Evolutionary conservation across 106 monocot genomes (phyloP).

Genomic region (Dendrobium nobile): DNA sequence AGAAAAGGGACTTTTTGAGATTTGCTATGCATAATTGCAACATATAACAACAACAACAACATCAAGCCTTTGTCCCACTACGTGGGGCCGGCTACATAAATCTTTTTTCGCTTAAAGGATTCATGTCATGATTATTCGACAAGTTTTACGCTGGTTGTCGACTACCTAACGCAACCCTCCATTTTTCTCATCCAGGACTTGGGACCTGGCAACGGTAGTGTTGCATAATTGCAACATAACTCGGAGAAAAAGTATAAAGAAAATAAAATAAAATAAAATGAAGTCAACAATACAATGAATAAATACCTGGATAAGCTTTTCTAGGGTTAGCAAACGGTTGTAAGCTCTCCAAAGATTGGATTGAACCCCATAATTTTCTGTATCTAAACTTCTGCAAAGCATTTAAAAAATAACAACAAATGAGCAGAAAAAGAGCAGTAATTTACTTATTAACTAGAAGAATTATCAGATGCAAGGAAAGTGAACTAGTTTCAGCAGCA

Average conservation of each 20-base stretch:
- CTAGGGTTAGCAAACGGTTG: conserved; percentile 74
- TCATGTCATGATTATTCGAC: too few relatives aligned
- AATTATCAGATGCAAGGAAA: not conserved
- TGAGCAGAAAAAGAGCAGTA: not conserved
- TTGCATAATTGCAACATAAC: not conserved
- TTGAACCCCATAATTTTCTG: conserved; percentile 69
- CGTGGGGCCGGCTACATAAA: too few relatives aligned
- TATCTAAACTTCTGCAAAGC: conserved; percentile 34
- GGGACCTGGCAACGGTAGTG: too few relatives aligned
- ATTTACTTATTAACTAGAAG: not conserved
- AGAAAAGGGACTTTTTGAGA: not conserved
- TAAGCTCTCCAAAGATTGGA: conserved; percentile 49
- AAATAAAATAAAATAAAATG: not conserved
- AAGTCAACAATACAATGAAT: not conserved
- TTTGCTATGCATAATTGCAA: not conserved
- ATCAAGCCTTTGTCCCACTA: too few relatives aligned
- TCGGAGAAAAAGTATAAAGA: not conserved
- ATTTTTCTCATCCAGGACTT: too few relatives aligned
- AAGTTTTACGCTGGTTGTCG: too few relatives aligned
- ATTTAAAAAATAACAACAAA: not conserved
- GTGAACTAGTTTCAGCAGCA: not conserved
- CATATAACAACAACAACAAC: not conserved
- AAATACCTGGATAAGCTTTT: conserved; percentile 48
- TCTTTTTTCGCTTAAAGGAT: too few relatives aligned
- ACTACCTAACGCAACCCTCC: too few relatives aligned